Conservation (phyloP, 805 yeast species). For the Pichia ethanolica region DNA sequence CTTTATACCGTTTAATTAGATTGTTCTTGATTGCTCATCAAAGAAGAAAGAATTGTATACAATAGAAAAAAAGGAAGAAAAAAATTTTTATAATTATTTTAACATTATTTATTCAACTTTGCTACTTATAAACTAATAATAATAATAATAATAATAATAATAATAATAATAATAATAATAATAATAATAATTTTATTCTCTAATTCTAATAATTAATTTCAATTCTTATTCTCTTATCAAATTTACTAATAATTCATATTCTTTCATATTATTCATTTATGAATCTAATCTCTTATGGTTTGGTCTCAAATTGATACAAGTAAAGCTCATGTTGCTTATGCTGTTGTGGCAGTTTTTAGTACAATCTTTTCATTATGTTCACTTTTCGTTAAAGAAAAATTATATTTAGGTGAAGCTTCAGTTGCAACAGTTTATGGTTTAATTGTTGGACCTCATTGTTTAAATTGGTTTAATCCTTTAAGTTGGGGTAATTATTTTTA, state of each 20-base stretch:
- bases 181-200: too few species aligned
- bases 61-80: too few species aligned
- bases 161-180: too few species aligned
- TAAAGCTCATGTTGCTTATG: constrained; percentile 37
- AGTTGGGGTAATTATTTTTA: constrained; percentile 50
- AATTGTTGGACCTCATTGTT: constrained; percentile 52
- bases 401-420: constrained; percentile 60
- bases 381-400: constrained; percentile 47
- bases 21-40: too few species aligned
- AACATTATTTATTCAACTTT: neutral
- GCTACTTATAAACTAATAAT: neutral
- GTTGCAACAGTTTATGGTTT: constrained; percentile 59
- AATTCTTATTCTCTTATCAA: too few species aligned
- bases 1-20: too few species aligned
- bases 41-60: too few species aligned
- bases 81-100: too few species aligned
- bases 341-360: constrained; percentile 55
- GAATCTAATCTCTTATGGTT: constrained; percentile 18
- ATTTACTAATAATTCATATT: too few species aligned
- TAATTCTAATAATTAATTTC: too few species aligned
- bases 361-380: constrained; percentile 52
- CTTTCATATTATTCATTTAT: neutral
- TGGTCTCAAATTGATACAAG: constrained; percentile 28
- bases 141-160: too few species aligned
- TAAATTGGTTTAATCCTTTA: constrained; percentile 49